A percentile compares a stretch with the other conserved stretches of the same genome.
These are phyloP conservation scores for Francoa sonchifolia DNA, from an alignment of 441 rosid species.

Conservation along the genomic window DNA sequence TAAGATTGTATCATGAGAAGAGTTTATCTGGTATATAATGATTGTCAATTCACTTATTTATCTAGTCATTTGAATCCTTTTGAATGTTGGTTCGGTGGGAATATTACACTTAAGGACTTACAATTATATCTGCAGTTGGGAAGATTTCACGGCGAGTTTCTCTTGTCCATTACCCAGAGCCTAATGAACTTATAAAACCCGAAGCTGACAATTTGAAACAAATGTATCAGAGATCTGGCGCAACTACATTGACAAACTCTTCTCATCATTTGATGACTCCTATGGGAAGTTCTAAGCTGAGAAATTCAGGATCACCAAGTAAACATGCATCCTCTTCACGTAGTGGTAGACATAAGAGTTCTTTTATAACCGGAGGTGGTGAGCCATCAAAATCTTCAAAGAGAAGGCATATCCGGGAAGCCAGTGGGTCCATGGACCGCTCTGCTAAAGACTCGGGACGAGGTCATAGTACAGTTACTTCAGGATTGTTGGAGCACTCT, in stretches of 20 bases:
- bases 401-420: conserved; percentile 19
- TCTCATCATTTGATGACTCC: conserved; percentile 21
- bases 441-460: conserved; percentile 18
- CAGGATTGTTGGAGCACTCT: no score
- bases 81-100: background rate
- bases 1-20: background rate
- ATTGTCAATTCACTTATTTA: no score
- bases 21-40: no score
- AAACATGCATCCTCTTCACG: conserved; percentile 26
- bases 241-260: conserved; percentile 24
- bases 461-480: conserved; percentile 15
- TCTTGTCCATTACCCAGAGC: conserved; percentile 46
- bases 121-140: conserved; percentile 37
- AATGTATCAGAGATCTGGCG: conserved; percentile 17
- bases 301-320: conserved; percentile 18
- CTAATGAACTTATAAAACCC: conserved; percentile 33
- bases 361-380: conserved; percentile 19
- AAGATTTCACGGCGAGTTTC: conserved; percentile 50
- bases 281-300: conserved; percentile 18
- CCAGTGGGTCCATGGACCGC: conserved; percentile 16
- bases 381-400: conserved; percentile 32
- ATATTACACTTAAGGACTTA: no score
- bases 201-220: conserved; percentile 20
- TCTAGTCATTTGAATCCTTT: no score
- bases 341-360: conserved; percentile 37